Evolutionary conservation across 805 yeast genomes (phyloP), one percentile per base, ranked within the genome.

Genomic region (Candida jianshihensis): DNA sequence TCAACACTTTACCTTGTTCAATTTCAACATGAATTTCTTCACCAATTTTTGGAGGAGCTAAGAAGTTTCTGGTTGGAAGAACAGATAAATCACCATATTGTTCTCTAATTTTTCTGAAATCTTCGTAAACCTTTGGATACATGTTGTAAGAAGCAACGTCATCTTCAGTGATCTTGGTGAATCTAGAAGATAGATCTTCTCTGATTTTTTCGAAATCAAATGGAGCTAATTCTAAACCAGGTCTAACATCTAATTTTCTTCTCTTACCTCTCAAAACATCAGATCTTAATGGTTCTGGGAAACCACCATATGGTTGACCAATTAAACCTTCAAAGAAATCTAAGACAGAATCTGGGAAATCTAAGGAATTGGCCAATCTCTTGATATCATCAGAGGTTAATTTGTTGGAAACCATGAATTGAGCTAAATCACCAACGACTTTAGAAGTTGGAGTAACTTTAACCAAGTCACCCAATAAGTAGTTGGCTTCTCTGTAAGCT

Each of bases 361-460:
- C 98, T 52, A 92, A 75, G 39, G 87, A 85, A 37, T 77, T 67
- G 4, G 99, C 98, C 50, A 92, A 76, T 59, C 81, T 80, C 59
- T 70, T 71, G 44, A 92, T 95, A 56, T 92, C 99, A 53, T 83
- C 85, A 34, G 83, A 69, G 9, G 80, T 71, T 54, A 92, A 73
- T 64, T 88, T 88, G 72, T 92, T 92, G 32, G 96, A 77, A 42
- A 92, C 98, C 98, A 92, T 92, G 57, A 92, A 92, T 68, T 92
- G 99, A n/a, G 98, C 98, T 65, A 92, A 76, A 59, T 92, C 99
- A 53, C 98, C 98, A 46, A 92, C 99, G 55, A 92, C 98, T 71
- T 92, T 92, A n/a, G 97, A 89, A 18, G 98, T 92, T 42, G 99
- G 99, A 10, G 99, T 92, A 36, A 92, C 99, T 70, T 92, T 92